phyloP scores from a whole-genome alignment of 2,329 filamentous ascomycete species.

The Colletotrichum zoysiae region DNA sequence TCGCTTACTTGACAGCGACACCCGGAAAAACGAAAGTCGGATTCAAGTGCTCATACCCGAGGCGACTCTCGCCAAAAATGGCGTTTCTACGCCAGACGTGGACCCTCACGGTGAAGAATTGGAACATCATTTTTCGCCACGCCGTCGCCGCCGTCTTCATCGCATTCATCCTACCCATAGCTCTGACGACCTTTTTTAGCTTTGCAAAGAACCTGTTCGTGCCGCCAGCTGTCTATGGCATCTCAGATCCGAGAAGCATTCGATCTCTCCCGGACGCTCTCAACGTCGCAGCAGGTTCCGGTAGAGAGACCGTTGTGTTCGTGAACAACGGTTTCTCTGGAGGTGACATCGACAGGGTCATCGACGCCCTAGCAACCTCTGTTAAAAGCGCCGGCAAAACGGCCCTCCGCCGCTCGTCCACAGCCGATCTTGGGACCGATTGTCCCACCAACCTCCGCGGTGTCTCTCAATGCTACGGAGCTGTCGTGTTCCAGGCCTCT shows the following conservation, averaged over 20 bases:
- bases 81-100: constrained; percentile 68
- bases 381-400: constrained; percentile 68
- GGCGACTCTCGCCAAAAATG: constrained; percentile 54
- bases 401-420: constrained; percentile 65
- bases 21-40: neutral
- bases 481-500: constrained; percentile 80
- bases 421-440: constrained; percentile 69
- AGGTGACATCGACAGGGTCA: constrained; percentile 79
- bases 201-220: constrained; percentile 88
- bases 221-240: constrained; percentile 80
- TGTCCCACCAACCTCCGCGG: constrained; percentile 76
- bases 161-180: constrained; percentile 70
- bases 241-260: constrained; percentile 72
- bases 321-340: constrained; percentile 79
- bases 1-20: neutral
- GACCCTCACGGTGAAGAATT: constrained; percentile 73
- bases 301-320: constrained; percentile 79
- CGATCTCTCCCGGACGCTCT: constrained; percentile 76
- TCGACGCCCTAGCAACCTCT: constrained; percentile 71
- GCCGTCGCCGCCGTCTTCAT: constrained; percentile 64
- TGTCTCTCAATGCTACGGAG: constrained; percentile 79
- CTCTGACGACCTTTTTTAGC: constrained; percentile 70
- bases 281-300: constrained; percentile 62
- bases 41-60: too few species aligned
- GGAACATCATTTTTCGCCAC: constrained; percentile 71